Conservation (phyloP, 2,329 filamentous ascomycete genomes). For the Cercospora sp. region DNA sequence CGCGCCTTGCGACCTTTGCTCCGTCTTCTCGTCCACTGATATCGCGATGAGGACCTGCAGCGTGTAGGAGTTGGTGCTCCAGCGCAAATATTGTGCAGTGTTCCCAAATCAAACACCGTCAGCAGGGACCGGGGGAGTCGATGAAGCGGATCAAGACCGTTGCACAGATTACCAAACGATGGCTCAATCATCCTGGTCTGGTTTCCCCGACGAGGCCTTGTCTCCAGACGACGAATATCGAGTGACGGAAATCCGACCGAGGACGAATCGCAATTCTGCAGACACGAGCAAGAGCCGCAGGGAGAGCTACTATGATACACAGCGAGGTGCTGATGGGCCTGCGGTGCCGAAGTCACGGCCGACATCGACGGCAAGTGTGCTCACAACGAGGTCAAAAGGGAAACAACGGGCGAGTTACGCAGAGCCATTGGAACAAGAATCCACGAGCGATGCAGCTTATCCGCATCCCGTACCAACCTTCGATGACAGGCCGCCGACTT, state of each 20-base stretch:
- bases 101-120: background rate
- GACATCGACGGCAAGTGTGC: constrained; percentile 21
- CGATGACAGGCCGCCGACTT: constrained; percentile 9
- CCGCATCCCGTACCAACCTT: constrained; percentile 21
- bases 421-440: constrained; percentile 25
- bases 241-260: background rate
- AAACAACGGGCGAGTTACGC: constrained; percentile 28
- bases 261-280: constrained; percentile 18
- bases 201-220: constrained; percentile 9
- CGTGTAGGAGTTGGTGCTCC: background rate
- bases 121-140: background rate
- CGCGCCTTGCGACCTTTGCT: background rate
- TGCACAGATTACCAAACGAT: background rate
- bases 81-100: background rate
- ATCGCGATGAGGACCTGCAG: background rate
- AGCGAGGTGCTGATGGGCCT: constrained; percentile 25
- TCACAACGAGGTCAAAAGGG: constrained; percentile 18
- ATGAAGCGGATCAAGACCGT: background rate
- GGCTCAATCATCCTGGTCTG: constrained; percentile 13
- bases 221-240: constrained; percentile 12
- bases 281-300: constrained; percentile 27
- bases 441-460: constrained; percentile 25
- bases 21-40: background rate
- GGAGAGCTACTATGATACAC: constrained; percentile 28
- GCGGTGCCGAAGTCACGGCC: constrained; percentile 19